Evolutionary conservation across 257 asterid species (phyloP).

Genomic region (Mitragyna speciosa): DNA sequence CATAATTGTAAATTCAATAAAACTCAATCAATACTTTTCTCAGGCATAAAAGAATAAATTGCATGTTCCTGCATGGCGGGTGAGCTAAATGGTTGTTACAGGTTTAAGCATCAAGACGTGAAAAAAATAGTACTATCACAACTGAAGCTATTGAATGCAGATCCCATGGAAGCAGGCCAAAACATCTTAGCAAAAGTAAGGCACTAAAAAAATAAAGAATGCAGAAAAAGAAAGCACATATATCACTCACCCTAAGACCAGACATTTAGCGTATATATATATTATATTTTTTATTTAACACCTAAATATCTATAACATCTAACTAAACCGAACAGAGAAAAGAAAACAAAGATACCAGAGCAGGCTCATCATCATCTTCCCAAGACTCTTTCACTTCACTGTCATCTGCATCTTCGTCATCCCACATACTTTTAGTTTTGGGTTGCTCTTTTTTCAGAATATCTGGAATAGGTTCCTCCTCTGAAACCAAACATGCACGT

Average conservation of each 20-base stretch:
- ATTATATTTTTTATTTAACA: neutral
- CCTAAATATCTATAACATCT: neutral
- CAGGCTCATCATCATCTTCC: constrained; percentile 94
- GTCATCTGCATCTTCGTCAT: constrained; percentile 80
- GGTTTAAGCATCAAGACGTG: neutral
- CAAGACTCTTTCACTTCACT: constrained; percentile 82
- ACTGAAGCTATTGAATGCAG: neutral
- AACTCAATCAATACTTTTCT: neutral
- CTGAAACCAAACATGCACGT: constrained; percentile 39
- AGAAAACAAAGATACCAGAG: constrained; percentile 34
- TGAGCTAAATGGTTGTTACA: neutral
- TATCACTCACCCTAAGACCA: neutral
- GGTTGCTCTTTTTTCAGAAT: constrained; percentile 52
- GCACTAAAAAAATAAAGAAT: neutral
- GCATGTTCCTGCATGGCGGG: neutral
- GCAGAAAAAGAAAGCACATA: neutral
- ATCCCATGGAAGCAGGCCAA: neutral
- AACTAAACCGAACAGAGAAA: neutral
- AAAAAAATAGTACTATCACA: neutral
- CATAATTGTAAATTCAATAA: neutral
- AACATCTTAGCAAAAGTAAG: neutral
- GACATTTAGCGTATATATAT: too few species aligned
- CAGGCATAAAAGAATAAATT: neutral
- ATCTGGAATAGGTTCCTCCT: constrained; percentile 65
- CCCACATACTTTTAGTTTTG: constrained; percentile 61